These are phyloP conservation scores for Globisporangium cederbergense DNA, from an alignment of 352 stramenopile species.

Conservation along the genomic window DNA sequence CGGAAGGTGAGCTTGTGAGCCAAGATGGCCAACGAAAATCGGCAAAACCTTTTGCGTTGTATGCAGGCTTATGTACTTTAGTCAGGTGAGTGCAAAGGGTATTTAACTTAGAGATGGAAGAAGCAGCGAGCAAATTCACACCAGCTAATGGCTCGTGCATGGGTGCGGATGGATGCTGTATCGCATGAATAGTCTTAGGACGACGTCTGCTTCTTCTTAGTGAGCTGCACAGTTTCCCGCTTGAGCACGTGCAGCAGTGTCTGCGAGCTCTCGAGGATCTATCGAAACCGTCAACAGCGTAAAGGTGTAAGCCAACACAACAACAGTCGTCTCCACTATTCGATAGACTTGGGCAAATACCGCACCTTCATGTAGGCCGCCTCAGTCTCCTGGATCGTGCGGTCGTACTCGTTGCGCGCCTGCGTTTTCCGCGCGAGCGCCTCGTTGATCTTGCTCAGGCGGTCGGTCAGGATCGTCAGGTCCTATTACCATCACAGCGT, in stretches of 20 bases:
- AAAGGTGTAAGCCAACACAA: not conserved
- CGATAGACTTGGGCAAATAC: not conserved
- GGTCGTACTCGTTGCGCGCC: slow-evolving; percentile 91
- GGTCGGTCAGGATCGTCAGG: slow-evolving; percentile 88
- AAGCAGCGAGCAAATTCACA: slow-evolving; percentile 5
- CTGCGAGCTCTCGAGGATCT: slow-evolving; percentile 93
- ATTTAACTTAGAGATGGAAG: slow-evolving; percentile 10
- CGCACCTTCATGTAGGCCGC: slow-evolving; percentile 91
- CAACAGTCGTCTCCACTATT: not conserved
- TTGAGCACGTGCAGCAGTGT: slow-evolving; percentile 94
- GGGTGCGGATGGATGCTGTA: not conserved
- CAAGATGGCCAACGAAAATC: not conserved
- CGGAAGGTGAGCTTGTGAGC: not conserved
- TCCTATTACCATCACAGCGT: slow-evolving; percentile 36
- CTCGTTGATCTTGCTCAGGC: slow-evolving; percentile 91
- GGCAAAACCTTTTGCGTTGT: no score
- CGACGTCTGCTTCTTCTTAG: slow-evolving; percentile 93
- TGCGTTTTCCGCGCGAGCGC: slow-evolving; percentile 87
- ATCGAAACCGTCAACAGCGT: no score
- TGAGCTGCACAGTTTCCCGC: slow-evolving; percentile 91
- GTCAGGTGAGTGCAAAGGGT: not conserved
- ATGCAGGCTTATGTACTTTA: not conserved
- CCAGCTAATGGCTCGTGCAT: not conserved
- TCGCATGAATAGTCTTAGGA: slow-evolving; percentile 27
- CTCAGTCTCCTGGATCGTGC: slow-evolving; percentile 93